Evolutionary conservation across 352 stramenopile genomes (phyloP), one percentile per base, ranked within the genome.

Genomic region (Aphanomyces astaci): DNA sequence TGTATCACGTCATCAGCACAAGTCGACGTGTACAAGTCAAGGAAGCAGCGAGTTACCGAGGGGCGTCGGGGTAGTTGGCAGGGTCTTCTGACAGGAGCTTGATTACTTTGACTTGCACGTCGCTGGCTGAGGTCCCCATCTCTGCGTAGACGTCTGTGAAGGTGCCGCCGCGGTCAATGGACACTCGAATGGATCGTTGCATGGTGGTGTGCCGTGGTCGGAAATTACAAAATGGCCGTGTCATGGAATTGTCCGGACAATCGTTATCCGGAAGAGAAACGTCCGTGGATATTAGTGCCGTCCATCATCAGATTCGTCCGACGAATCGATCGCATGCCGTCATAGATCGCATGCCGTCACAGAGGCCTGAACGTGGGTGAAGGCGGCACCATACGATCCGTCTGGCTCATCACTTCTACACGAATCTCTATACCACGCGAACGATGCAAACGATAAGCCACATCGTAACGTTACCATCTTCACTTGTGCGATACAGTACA

Each of bases 51-150:
- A 48, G 60, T 45, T 52, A 95, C 74, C 95, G 96, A 15, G 97
- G 97, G 17, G 97, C 97, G 75, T 99, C 97, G 0, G 85, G 80
- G 73, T 99, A 99, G 74, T 99, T 98, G 48, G 81, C 78, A 4
- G 97, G 97, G 77, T 99, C 96, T 76, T 99, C 96, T 27, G 88
- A 98, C 19, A 99, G 79, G 27, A 99, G 78, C 79, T 99, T 99
- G 64, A 97, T 94, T 22, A 99, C 95, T 36, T 84, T 86, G 25
- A 82, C 75, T 10, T 74, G 70, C 60, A 91, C 78, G 43, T 80
- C 72, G 15, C 81, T 33, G 73, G 96, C 80, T 24, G 87, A 56
- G 28, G 91, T 83, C 65, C 96, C 88, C 68, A 98, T 90, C 76
- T 94, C 89, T 30, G 92, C 96, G 70, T 98, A 97, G n/a, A 99